Base-by-base conservation (phyloP, 306 rosid genomes). In the Coriaria nepalensis region DNA sequence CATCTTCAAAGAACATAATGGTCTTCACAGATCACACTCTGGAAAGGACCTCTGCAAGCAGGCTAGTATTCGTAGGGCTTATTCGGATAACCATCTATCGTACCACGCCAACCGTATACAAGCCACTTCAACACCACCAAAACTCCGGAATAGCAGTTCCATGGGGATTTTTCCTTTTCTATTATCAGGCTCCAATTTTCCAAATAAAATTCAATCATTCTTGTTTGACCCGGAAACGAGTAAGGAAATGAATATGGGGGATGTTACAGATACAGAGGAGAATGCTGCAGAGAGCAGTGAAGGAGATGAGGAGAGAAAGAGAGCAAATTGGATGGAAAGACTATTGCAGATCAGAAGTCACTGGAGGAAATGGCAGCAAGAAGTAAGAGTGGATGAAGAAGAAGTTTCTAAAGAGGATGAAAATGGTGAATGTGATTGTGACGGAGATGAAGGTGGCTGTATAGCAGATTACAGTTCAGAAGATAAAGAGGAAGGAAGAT, bases 251-350 rank as follows among this genome's bases (percentile, higher is more conserved):
- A 44, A 52, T 42, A 8, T 32, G 48, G 42, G 2, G 35, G 59
- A 29, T 9, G 13, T 37, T 8, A 10, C 40, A 7, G 43, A 45
- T 2, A 10, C 36, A 52, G 71, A 61, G 65, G 79, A 69, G 54
- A 63, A 41, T 47, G 49, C 8, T 14, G 68, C 38, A 51, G 72
- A 57, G 43, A 37, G 11, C 8, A 47, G 47, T 6, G 10, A 34
- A 35, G 63, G 49, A 55, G 94, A 55, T 33, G 79, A 71, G 29
- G 69, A 57, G 47, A 59, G 43, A 13, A 71, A 74, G 58, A 76
- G 90, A 70, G 75, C 85, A 20, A 90, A 81, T 44, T 85, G 97
- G 94, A 65, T 90, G 14, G 87, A 78, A 74, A 85, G 97, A 69
- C 78, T 84, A 45, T 14, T 81, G 81, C 84, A 90, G 54, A 70